These are phyloP conservation scores for Corymbia maculata DNA, from an alignment of 345 rosid species.

Conservation along the genomic window DNA sequence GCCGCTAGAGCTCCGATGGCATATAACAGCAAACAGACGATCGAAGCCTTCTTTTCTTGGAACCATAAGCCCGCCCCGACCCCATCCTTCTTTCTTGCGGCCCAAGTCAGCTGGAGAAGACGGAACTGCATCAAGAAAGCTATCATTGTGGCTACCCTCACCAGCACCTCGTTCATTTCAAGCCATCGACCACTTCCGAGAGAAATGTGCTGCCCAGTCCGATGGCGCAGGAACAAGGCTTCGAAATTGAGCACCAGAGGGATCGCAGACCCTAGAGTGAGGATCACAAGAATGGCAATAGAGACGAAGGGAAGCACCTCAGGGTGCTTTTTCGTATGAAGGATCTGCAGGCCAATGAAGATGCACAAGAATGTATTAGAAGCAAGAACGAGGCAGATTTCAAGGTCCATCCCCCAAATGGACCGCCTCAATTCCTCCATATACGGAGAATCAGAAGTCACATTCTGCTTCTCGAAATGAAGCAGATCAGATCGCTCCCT, in stretches of 20 bases:
- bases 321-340: constrained; percentile 17
- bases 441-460: constrained; percentile 11
- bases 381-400: constrained; percentile 26
- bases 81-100: constrained; percentile 10
- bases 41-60: constrained; percentile 32
- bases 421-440: neutral
- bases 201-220: neutral
- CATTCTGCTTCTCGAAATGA: constrained; percentile 10
- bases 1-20: constrained; percentile 22
- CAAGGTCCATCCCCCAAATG: constrained; percentile 40
- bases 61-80: constrained; percentile 12
- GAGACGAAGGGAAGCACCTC: constrained; percentile 29
- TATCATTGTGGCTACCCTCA: constrained; percentile 31
- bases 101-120: constrained; percentile 33
- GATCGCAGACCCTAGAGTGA: constrained; percentile 26
- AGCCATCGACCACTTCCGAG: constrained; percentile 27
- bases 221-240: constrained; percentile 10
- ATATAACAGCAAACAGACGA: constrained; percentile 17
- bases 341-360: constrained; percentile 26
- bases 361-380: constrained; percentile 38
- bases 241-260: constrained; percentile 33
- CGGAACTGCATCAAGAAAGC: constrained; percentile 37
- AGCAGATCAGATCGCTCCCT: constrained; percentile 19
- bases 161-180: constrained; percentile 27
- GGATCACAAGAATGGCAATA: constrained; percentile 34